Evolutionary conservation across 306 rosid species (phyloP).

Genomic region (Rosa multiflora): DNA sequence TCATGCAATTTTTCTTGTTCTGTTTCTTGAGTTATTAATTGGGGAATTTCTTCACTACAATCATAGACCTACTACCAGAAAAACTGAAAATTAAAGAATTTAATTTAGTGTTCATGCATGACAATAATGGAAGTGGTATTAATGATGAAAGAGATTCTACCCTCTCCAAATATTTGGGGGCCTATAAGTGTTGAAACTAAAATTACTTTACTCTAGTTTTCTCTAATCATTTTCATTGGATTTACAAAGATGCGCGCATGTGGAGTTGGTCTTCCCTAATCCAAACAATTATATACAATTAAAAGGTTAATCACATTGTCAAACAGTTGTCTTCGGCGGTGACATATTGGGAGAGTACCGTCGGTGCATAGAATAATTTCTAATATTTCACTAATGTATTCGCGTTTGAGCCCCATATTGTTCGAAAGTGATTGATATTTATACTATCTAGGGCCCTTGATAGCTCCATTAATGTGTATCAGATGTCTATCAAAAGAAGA

Average conservation of each 20-base stretch:
- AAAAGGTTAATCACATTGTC: neutral
- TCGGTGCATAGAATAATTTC: too few species aligned
- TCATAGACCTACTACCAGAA: constrained; percentile 5
- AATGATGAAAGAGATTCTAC: neutral
- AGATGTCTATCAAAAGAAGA: neutral
- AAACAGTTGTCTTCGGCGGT: neutral
- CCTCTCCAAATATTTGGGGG: neutral
- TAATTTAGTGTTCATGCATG: neutral
- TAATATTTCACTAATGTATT: neutral
- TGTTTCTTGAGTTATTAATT: neutral
- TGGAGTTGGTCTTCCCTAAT: constrained; percentile 5
- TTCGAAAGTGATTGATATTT: neutral
- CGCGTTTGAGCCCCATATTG: neutral
- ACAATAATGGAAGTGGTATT: neutral
- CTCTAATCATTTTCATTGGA: neutral
- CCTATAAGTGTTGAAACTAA: neutral
- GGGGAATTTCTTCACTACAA: neutral
- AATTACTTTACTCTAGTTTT: neutral
- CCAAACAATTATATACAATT: neutral
- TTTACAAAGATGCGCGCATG: neutral
- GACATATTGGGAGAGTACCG: neutral
- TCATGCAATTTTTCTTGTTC: neutral
- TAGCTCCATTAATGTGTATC: neutral
- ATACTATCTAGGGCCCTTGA: neutral
- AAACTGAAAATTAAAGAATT: neutral